phyloP scores from a whole-genome alignment of 495 filamentous ascomycete genomes.

The Neurospora discreta region DNA sequence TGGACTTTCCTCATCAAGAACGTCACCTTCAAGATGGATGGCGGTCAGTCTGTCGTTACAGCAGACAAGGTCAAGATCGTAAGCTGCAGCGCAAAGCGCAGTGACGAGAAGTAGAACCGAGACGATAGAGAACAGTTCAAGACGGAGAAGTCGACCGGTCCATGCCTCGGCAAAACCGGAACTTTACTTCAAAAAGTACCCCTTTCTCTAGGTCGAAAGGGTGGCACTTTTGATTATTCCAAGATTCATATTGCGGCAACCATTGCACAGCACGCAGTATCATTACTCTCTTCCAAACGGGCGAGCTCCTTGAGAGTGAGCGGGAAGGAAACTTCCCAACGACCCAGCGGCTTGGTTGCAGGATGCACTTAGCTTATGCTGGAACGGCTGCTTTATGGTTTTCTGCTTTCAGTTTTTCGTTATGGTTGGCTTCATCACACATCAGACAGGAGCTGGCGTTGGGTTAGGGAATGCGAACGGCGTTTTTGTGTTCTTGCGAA shows the following conservation, averaged over 20 bases:
- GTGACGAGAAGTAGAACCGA: slow-evolving; percentile 48
- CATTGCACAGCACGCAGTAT: neutral
- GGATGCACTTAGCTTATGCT: neutral
- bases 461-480: neutral
- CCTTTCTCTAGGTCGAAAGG: neutral
- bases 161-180: neutral
- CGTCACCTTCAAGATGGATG: slow-evolving; percentile 93
- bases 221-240: neutral
- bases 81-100: slow-evolving; percentile 80
- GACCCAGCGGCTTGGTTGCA: neutral
- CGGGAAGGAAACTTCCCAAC: neutral
- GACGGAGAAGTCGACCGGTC: neutral
- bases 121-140: neutral
- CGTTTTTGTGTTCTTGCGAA: neutral
- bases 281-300: neutral
- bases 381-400: neutral
- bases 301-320: neutral
- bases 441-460: neutral
- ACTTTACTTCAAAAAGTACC: neutral
- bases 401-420: neutral
- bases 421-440: neutral
- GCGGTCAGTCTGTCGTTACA: slow-evolving; percentile 43
- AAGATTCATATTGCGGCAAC: neutral
- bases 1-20: slow-evolving; percentile 99
- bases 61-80: slow-evolving; percentile 93